phyloP scores from a whole-genome alignment of 2,329 filamentous ascomycete genomes.

The Sclerotinia sclerotiorum region DNA sequence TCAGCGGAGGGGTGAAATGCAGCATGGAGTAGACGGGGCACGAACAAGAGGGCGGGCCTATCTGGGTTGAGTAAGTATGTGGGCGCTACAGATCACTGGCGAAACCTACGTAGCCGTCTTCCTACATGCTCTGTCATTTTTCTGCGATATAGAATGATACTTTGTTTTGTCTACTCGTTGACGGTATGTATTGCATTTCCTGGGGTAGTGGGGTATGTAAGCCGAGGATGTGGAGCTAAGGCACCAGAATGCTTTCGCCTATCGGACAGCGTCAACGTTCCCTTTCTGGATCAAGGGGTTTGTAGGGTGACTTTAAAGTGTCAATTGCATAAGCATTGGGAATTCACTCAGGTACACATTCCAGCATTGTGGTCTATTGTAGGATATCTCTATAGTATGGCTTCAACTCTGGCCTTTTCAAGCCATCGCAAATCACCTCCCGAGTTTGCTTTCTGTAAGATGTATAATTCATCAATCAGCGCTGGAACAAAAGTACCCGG shows the following conservation, averaged over 20 bases:
- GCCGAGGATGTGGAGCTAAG: conserved; percentile 19
- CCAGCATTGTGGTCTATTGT: not conserved
- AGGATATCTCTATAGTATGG: conserved; percentile 32
- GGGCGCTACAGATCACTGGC: no score
- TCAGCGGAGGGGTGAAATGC: not conserved
- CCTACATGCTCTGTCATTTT: conserved; percentile 14
- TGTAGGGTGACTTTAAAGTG: not conserved
- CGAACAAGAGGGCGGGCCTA: conserved; percentile 15
- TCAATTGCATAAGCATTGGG: not conserved
- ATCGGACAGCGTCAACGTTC: not conserved
- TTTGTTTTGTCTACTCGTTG: not conserved
- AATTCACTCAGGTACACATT: not conserved
- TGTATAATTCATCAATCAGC: conserved; percentile 72
- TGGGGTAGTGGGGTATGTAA: conserved; percentile 21
- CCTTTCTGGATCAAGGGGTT: conserved; percentile 4
- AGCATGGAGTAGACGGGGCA: not conserved
- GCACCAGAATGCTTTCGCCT: not conserved
- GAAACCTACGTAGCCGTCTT: conserved; percentile 17
- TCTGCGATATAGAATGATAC: not conserved
- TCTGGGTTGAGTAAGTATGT: conserved; percentile 3
- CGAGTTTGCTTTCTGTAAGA: conserved; percentile 50
- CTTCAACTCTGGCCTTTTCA: conserved; percentile 50
- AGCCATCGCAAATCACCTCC: conserved; percentile 54
- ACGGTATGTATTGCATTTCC: not conserved
- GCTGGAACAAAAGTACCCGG: conserved; percentile 85